Conservation (phyloP, 371 early-diverging fungal species). For the Lichtheimia ramosa region DNA sequence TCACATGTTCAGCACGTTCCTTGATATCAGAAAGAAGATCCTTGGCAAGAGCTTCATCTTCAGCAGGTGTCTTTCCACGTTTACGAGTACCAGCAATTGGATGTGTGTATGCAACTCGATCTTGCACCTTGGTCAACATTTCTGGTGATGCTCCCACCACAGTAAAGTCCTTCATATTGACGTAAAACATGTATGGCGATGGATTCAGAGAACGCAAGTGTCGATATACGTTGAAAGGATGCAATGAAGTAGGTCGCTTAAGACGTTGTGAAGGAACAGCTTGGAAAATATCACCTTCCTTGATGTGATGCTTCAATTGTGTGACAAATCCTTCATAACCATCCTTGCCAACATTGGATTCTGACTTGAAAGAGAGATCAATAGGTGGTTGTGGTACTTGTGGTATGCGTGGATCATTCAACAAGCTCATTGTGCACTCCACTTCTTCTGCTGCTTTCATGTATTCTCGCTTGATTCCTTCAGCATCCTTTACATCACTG, state of each 20-base stretch:
- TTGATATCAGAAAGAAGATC: conserved; percentile 88
- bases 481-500: conserved; percentile 57
- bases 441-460: conserved; percentile 64
- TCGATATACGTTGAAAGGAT: conserved; percentile 97
- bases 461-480: conserved; percentile 63
- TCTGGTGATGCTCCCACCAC: conserved; percentile 98
- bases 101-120: conserved; percentile 81
- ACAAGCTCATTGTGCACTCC: conserved; percentile 58
- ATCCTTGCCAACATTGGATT: conserved; percentile 86
- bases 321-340: conserved; percentile 89
- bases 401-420: conserved; percentile 58
- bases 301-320: conserved; percentile 87
- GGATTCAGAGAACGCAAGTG: conserved; percentile 94
- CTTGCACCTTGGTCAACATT: conserved; percentile 93
- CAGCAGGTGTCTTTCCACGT: conserved; percentile 81
- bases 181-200: conserved; percentile 98
- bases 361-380: conserved; percentile 57
- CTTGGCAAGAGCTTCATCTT: conserved; percentile 82
- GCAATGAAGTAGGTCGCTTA: conserved; percentile 80
- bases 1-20: conserved; percentile 95
- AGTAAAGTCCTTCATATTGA: conserved; percentile 88
- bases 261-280: conserved; percentile 94
- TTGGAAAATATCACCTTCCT: conserved; percentile 95
- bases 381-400: conserved; percentile 68
- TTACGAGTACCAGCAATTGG: conserved; percentile 97